Conservation (phyloP, 2,329 filamentous ascomycete genomes). For the Metarhizium guizhouense region DNA sequence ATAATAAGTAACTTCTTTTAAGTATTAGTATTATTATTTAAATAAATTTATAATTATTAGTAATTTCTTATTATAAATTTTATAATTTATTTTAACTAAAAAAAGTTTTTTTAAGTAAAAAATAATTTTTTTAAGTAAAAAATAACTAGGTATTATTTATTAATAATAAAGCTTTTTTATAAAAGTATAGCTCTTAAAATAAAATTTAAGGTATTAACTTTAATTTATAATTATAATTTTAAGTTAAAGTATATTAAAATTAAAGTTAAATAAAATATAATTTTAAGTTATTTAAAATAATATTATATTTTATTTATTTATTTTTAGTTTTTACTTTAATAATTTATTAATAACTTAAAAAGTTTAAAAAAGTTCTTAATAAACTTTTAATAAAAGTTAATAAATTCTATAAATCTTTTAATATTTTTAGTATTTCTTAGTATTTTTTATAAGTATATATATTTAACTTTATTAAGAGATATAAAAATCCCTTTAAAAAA, state of each 20-base stretch:
- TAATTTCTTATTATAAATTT: neutral
- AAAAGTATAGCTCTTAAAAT: neutral
- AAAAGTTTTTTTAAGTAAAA: neutral
- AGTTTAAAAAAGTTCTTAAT: too few relatives aligned
- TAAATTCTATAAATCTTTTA: too few relatives aligned
- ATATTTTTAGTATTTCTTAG: too few relatives aligned
- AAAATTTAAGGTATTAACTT: neutral
- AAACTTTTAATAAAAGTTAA: too few relatives aligned
- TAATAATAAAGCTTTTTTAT: neutral
- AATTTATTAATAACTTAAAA: too few relatives aligned
- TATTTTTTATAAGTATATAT: too few relatives aligned
- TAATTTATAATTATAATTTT: neutral
- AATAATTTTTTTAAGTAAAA: neutral
- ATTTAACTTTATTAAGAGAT: too few relatives aligned
- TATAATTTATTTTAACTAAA: neutral
- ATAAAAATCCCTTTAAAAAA: too few relatives aligned
- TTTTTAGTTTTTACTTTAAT: neutral
- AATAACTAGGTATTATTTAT: neutral
- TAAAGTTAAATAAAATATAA: neutral
- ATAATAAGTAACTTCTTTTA: neutral
- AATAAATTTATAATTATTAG: neutral
- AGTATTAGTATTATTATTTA: neutral
- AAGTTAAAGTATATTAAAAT: neutral
- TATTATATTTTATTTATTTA: neutral
- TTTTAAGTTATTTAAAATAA: neutral